Base-by-base conservation (phyloP, 768 basidiomycete genomes). In the Tulasnella sp. region DNA sequence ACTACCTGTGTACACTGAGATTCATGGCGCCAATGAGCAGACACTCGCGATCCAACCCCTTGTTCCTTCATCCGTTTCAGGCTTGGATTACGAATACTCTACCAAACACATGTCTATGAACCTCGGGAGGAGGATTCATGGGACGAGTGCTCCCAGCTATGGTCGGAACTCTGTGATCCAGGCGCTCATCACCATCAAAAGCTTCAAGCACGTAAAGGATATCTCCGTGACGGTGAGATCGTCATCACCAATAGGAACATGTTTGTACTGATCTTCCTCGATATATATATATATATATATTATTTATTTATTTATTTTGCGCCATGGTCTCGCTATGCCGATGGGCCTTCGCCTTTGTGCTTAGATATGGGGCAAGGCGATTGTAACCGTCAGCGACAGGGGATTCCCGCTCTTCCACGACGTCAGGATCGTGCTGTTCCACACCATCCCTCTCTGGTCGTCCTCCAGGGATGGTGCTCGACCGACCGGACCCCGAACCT, bases 361-460 rank as follows among this genome's bases (percentile, higher is more conserved):
- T n/a, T 21, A 56, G 54, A 45, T 56, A 21, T n/a, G 21, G n/a
- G 54, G 54, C 27, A 56, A 56, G 45, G 54, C 44, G 12, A 56
- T 27, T 3, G 21, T 34, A 4, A 43, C 27, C 0, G 43, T 56
- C 21, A 56, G 21, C 21, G 34, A 56, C 25, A 34, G 34, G 1
- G 43, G 42, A 25, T 24, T 56, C 25, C 54, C 54, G 12, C 22
- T 56, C 9, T 30, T 43, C 8, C 54, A 38, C 2, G 54, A 56
- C 7, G 27, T 29, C 15, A 34, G 54, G 2, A 34, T 43, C 11
- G 24, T 56, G 5, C 45, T 56, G 11, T 27, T 45, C n/a, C 43
- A 56, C 15, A 44, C 11, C 11, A 43, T 43, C 7, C 27, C 19
- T 3, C 30, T 56, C 22, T 56, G 54, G 54, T 56, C 54, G 21